phyloP scores from a whole-genome alignment of 148 eudicot genomes.

The Spergularia bocconei region DNA sequence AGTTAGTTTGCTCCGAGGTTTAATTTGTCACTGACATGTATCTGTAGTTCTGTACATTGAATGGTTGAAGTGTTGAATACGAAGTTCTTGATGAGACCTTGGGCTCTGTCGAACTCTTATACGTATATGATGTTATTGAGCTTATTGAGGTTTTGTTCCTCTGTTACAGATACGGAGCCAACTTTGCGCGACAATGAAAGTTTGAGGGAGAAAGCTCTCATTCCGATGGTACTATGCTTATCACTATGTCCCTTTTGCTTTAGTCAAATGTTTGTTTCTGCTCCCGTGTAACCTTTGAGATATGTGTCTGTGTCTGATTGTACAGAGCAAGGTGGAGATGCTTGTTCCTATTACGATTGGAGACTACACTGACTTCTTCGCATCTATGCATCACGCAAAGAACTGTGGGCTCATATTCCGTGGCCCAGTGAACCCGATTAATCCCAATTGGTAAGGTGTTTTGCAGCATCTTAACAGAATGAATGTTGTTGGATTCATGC shows the following conservation, averaged over 20 bases:
- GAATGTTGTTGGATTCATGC: constrained; percentile 10
- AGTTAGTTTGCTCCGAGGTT: neutral
- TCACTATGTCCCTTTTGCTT: neutral
- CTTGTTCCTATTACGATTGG: constrained; percentile 82
- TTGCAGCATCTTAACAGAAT: neutral
- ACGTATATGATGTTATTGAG: neutral
- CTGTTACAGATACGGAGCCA: constrained; percentile 63
- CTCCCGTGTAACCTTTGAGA: neutral
- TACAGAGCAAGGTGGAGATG: constrained; percentile 72
- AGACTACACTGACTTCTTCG: constrained; percentile 92
- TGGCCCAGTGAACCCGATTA: constrained; percentile 73
- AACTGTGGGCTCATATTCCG: constrained; percentile 86
- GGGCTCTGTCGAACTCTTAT: neutral
- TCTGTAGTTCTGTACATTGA: neutral
- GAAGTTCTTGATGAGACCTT: neutral
- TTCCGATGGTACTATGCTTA: constrained; percentile 50
- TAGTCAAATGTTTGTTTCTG: neutral
- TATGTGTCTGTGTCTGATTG: constrained; percentile 6
- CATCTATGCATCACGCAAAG: constrained; percentile 83
- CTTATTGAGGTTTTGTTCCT: constrained; percentile 9
- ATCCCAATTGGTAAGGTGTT: constrained; percentile 60
- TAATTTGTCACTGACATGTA: neutral
- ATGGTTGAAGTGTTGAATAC: neutral
- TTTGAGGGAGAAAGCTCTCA: constrained; percentile 66
- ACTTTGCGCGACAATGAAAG: constrained; percentile 64